Evolutionary conservation across 139 green algal genomes (phyloP).

Genomic region (Zygnema cylindricum): DNA sequence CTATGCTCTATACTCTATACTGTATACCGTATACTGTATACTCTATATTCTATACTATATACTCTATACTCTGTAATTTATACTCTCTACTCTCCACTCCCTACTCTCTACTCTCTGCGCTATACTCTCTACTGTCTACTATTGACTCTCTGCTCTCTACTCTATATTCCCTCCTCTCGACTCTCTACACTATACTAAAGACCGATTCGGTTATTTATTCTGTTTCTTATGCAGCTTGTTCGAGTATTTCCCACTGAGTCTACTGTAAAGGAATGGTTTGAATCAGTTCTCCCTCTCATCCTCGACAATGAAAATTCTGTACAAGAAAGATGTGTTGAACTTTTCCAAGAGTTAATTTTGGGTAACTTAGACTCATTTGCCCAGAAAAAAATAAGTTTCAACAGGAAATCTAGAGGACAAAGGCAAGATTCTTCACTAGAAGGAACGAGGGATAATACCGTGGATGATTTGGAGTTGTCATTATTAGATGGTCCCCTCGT

Average conservation of each 20-base stretch:
- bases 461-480: no score
- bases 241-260: neutral
- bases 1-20: no score
- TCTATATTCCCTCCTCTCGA: neutral
- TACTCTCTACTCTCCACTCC: neutral
- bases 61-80: no score
- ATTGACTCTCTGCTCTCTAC: neutral
- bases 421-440: neutral
- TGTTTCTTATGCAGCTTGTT: neutral
- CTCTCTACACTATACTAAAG: neutral
- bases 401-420: no score
- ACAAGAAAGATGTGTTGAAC: constrained; percentile 25
- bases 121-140: no score
- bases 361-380: neutral
- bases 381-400: no score
- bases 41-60: neutral
- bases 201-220: neutral
- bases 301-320: constrained; percentile 35
- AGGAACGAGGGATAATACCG: neutral
- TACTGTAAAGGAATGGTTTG: constrained; percentile 36
- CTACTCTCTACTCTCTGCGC: neutral
- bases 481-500: neutral
- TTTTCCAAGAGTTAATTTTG: constrained; percentile 23
- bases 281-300: constrained; percentile 18
- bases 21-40: no score